Evolutionary conservation across 2,329 filamentous ascomycete species (phyloP), one percentile per base, ranked within the genome.

Genomic region (Geosmithia putterillii): DNA sequence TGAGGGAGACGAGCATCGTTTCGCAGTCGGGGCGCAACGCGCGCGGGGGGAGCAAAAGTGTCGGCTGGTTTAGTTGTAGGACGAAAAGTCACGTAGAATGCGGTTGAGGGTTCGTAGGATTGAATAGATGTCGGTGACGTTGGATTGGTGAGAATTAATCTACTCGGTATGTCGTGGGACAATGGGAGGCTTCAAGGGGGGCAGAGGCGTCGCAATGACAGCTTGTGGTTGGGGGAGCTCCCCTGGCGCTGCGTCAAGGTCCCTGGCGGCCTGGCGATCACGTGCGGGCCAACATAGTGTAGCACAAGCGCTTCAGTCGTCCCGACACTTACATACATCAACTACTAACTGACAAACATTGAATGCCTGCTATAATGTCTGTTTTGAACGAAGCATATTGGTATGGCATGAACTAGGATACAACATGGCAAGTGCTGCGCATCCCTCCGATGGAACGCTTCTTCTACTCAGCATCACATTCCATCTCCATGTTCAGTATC

Each of bases 1-100:
- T 96, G 60, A 98, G 76, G 52, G 92, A 96, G 66, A 98, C 86
- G 58, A 96, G 76, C 92, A 98, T 96, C 42, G 61, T 74, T 15
- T n/a, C n/a, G 32, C 42, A 53, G 44, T 44, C 15, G 19, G 37
- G 10, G 37, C 37, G 18, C 6, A 12, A 18, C 22, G 19, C 19
- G 37, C 18, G 14, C 10, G 44, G 25, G 4, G 14, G 41, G 32
- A 4, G 23, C 7, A 9, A n/a, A 14, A 39, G 12, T n/a, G 17
- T 39, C 18, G n/a, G 23, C 18, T 6, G 34, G 15, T 7, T 36
- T 18, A n/a, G 35, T 4, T n/a, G n/a, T 12, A n/a, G 35, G 5
- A 7, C 28, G 28, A 12, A 14, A 32, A 6, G 28, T 9, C 4
- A 32, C 10, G 28, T n/a, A n/a, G n/a, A 14, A 32, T 7, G 10